A percentile compares a stretch with the other conserved stretches of the same genome.
Conservation (phyloP, 176 grass and related monocot genomes). For the Calamus simplicifolius region DNA sequence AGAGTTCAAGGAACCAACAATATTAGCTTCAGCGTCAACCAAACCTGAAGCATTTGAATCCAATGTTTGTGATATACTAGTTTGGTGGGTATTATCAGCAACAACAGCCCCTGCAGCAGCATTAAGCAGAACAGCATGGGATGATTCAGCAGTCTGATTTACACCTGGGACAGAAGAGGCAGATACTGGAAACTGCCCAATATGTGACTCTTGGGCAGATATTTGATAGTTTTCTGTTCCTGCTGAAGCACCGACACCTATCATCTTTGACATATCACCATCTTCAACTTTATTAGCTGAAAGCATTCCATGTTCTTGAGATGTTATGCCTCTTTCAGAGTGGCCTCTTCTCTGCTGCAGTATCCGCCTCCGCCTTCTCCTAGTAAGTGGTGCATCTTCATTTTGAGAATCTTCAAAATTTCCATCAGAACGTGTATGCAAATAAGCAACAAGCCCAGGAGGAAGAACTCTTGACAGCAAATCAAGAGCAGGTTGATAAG, state of each 20-base stretch:
- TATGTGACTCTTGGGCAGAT: slow-evolving; percentile 37
- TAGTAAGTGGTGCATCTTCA: slow-evolving; percentile 62
- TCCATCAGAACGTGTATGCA: slow-evolving; percentile 75
- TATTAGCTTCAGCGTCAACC: slow-evolving; percentile 44
- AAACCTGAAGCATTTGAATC: slow-evolving; percentile 40
- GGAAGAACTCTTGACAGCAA: slow-evolving; percentile 91
- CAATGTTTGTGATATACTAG: slow-evolving; percentile 20
- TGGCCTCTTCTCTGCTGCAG: slow-evolving; percentile 70
- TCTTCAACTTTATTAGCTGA: slow-evolving; percentile 35
- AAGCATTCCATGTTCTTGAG: slow-evolving; percentile 45
- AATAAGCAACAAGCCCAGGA: slow-evolving; percentile 99
- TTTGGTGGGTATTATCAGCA: slow-evolving; percentile 44
- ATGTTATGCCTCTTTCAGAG: slow-evolving; percentile 38
- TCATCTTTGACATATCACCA: slow-evolving; percentile 36
- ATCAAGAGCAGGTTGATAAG: slow-evolving; percentile 91
- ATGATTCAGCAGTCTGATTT: slow-evolving; percentile 34
- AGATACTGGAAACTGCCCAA: slow-evolving; percentile 24
- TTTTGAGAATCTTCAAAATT: slow-evolving; percentile 65
- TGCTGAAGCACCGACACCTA: slow-evolving; percentile 23
- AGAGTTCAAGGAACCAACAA: slow-evolving; percentile 49
- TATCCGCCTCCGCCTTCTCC: slow-evolving; percentile 76
- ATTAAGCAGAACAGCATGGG: slow-evolving; percentile 35
- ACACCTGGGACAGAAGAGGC: slow-evolving; percentile 32
- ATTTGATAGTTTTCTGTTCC: slow-evolving; percentile 40
- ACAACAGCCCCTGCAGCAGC: slow-evolving; percentile 17